phyloP scores from a whole-genome alignment of 2,329 filamentous ascomycete genomes.

The Cryphonectria parasitica region DNA sequence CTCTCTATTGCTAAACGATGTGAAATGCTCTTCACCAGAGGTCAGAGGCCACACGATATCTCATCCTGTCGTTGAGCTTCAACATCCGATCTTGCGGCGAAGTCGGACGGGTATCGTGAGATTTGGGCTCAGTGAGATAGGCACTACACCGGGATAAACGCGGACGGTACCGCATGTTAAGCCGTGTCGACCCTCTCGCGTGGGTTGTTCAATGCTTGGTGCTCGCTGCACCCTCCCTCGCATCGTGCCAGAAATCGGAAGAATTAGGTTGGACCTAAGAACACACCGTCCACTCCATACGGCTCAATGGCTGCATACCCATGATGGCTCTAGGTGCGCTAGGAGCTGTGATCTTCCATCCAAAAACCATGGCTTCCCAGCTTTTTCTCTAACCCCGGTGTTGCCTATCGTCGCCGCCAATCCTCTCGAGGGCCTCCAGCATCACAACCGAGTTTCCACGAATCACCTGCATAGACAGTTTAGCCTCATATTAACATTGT shows the following conservation, averaged over 20 bases:
- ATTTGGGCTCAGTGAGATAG: not conserved
- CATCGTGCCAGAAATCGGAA: not conserved
- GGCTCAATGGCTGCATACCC: not conserved
- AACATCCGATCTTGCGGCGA: not conserved
- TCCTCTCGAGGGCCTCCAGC: slow-evolving; percentile 80
- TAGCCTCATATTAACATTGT: not conserved
- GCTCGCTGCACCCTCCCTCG: not conserved
- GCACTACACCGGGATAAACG: not conserved
- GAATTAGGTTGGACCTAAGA: not conserved
- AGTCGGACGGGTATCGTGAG: not conserved
- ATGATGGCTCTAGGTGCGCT: not conserved
- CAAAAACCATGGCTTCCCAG: not conserved
- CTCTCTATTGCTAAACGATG: not conserved
- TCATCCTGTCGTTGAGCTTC: not conserved
- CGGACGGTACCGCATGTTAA: too few species aligned
- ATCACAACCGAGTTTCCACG: slow-evolving; percentile 98
- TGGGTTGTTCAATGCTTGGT: too few species aligned
- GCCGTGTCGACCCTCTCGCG: not conserved
- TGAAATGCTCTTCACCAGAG: not conserved
- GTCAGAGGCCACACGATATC: not conserved
- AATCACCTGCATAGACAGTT: slow-evolving; percentile 68
- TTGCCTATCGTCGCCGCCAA: slow-evolving; percentile 63
- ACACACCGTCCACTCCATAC: not conserved
- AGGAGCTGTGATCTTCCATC: not conserved
- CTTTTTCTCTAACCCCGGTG: slow-evolving; percentile 30